Percentiles rank a stretch among this genome's conserved stretches.
phyloP scores from a whole-genome alignment of 805 yeast genomes.

The Lachancea meyersii region DNA sequence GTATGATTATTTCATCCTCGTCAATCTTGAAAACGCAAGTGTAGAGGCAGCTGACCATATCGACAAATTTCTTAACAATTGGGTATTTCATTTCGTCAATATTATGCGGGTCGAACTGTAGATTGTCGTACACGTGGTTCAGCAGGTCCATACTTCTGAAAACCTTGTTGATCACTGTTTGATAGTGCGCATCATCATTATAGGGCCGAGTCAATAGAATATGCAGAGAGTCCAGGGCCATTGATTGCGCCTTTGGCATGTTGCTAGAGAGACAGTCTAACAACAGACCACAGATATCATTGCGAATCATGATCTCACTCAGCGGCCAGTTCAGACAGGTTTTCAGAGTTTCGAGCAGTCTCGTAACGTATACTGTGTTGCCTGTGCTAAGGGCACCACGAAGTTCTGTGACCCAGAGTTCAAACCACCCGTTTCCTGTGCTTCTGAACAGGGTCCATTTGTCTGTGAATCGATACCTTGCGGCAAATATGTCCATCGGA shows the following conservation, averaged over 20 bases:
- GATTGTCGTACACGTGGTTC: conserved; percentile 50
- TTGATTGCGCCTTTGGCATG: conserved; percentile 63
- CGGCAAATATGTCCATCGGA: conserved; percentile 55
- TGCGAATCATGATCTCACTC: conserved; percentile 62
- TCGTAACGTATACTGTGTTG: conserved; percentile 50
- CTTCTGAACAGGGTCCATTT: conserved; percentile 50
- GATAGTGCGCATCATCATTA: conserved; percentile 59
- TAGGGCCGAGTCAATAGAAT: conserved; percentile 78
- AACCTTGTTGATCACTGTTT: conserved; percentile 69
- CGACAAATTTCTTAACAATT: conserved; percentile 81
- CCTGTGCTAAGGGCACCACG: conserved; percentile 40
- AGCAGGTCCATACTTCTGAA: conserved; percentile 75
- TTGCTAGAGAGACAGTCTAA: conserved; percentile 52
- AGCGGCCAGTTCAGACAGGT: conserved; percentile 89
- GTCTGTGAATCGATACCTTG: conserved; percentile 54
- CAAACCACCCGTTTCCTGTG: conserved; percentile 80
- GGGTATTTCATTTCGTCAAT: conserved; percentile 77
- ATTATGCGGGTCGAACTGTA: conserved; percentile 55
- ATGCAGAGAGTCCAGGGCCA: conserved; percentile 88
- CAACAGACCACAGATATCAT: conserved; percentile 59
- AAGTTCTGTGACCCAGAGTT: conserved; percentile 56
- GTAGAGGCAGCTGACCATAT: conserved; percentile 54
- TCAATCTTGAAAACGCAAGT: conserved; percentile 53
- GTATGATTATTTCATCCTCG: conserved; percentile 46
- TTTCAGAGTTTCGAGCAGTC: conserved; percentile 74